phyloP scores from a whole-genome alignment of 140 eudicot genomes.

The Oenanthe javanica region DNA sequence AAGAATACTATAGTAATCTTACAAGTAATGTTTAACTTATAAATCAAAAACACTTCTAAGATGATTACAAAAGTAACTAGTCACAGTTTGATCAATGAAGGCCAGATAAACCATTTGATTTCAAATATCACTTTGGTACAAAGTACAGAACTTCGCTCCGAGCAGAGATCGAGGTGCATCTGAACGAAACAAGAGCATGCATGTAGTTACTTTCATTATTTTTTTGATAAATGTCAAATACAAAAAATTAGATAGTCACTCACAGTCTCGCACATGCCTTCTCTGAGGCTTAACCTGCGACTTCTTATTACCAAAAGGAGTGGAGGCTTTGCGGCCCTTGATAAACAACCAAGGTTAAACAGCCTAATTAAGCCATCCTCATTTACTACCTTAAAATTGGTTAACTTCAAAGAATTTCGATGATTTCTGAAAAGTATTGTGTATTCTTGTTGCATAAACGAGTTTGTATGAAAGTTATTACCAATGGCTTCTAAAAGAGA shows the following conservation, averaged over 20 bases:
- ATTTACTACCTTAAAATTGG: not conserved
- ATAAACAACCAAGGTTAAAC: not conserved
- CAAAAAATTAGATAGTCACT: not conserved
- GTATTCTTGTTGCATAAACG: not conserved
- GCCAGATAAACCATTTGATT: too few relatives aligned
- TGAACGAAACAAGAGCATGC: not conserved
- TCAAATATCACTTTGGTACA: too few relatives aligned
- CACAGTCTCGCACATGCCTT: not conserved
- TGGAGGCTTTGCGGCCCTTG: not conserved
- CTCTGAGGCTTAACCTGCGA: not conserved
- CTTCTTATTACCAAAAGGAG: not conserved
- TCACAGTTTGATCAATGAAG: too few relatives aligned
- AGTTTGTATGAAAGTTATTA: not conserved
- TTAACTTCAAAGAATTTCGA: not conserved
- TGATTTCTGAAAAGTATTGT: not conserved
- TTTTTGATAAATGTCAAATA: not conserved
- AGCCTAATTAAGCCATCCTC: not conserved
- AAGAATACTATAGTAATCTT: too few relatives aligned
- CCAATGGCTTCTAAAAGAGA: constrained; percentile 39
- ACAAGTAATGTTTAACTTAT: too few relatives aligned
- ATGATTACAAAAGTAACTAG: too few relatives aligned
- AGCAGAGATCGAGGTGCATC: not conserved
- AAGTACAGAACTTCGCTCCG: too few relatives aligned
- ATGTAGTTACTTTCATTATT: not conserved
- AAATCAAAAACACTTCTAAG: too few relatives aligned